Percentiles rank a stretch among this genome's conserved stretches.
phyloP scores from a whole-genome alignment of 352 stramenopile genomes.

The Hyaloperonospora arabidopsidis region DNA sequence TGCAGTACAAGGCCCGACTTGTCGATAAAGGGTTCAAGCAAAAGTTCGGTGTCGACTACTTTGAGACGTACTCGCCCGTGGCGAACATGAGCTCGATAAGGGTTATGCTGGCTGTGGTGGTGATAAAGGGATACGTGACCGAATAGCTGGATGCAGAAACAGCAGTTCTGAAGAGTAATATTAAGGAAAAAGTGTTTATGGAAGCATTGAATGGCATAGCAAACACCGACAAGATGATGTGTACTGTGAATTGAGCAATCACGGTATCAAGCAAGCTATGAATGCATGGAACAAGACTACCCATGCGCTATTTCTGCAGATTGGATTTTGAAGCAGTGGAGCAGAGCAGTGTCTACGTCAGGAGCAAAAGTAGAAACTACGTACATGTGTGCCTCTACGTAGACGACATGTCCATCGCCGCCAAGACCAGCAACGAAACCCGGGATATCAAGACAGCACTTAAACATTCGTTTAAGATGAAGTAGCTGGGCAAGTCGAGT shows the following conservation, averaged over 20 bases:
- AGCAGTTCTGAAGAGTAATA: constrained; percentile 6
- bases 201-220: constrained; percentile 2
- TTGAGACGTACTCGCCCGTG: too few species aligned
- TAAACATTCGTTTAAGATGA: too few species aligned
- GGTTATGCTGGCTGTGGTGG: not conserved
- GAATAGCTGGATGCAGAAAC: not conserved
- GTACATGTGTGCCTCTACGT: constrained; percentile 3
- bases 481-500: too few species aligned
- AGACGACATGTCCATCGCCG: too few species aligned
- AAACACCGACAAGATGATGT: constrained; percentile 5
- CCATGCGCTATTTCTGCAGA: constrained; percentile 7
- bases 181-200: constrained; percentile 2
- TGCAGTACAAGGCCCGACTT: not conserved
- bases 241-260: constrained; percentile 13
- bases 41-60: constrained; percentile 3
- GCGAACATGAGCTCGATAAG: constrained; percentile 4
- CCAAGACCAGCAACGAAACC: too few species aligned
- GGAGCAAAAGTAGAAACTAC: constrained; percentile 2
- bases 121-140: not conserved
- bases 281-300: constrained; percentile 12
- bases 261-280: constrained; percentile 16
- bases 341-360: constrained; percentile 18
- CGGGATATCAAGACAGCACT: too few species aligned
- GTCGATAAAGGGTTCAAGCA: constrained; percentile 5
- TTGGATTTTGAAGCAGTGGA: constrained; percentile 11